Conservation (phyloP, 2,329 filamentous ascomycete species). For the Penicillium sp. region DNA sequence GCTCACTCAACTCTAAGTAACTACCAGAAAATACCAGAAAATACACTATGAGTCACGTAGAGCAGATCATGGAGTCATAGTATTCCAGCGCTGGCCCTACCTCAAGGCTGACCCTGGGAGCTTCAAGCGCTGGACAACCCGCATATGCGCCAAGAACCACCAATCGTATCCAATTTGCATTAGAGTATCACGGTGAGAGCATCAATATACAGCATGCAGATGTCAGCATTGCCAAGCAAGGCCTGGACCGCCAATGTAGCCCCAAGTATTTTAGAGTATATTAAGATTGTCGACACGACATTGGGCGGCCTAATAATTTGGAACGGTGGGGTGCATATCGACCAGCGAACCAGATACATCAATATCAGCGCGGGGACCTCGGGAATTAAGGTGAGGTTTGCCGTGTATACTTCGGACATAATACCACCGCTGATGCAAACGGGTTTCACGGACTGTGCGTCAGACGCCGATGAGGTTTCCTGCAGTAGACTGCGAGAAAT, state of each 20-base stretch:
- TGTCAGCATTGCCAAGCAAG: neutral
- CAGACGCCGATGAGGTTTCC: neutral
- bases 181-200: neutral
- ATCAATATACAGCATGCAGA: neutral
- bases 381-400: neutral
- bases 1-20: too few relatives aligned
- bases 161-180: neutral
- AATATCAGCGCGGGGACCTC: neutral
- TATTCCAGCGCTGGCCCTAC: neutral
- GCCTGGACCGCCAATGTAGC: neutral
- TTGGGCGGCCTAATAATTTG: neutral
- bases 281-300: neutral
- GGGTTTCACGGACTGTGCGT: neutral
- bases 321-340: neutral
- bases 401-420: neutral
- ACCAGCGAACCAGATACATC: neutral
- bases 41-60: neutral
- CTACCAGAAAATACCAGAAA: too few relatives aligned
- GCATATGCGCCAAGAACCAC: neutral
- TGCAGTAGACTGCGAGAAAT: neutral
- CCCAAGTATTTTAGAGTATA: neutral
- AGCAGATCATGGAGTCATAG: neutral
- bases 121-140: neutral
- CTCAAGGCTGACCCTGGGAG: neutral
- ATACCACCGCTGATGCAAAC: neutral